Evolutionary conservation across 768 basidiomycete species (phyloP).

Genomic region (Mycena polygramma): DNA sequence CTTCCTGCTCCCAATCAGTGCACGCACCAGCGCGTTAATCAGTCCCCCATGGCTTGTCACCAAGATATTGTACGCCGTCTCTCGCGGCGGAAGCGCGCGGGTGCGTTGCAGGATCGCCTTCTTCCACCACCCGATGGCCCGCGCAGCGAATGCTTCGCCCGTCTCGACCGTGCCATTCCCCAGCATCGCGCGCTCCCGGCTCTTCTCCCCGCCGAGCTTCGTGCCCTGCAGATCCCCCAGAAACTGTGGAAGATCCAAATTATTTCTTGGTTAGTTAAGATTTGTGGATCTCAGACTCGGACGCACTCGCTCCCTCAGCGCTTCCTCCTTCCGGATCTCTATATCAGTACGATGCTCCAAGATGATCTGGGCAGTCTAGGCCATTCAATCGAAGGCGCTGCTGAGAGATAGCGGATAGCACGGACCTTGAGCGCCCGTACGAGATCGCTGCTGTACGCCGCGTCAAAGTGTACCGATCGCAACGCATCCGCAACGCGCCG

Average conservation of each 20-base stretch:
- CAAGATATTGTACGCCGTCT: slow-evolving; percentile 59
- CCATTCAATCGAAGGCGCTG: background rate
- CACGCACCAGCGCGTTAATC: slow-evolving; percentile 66
- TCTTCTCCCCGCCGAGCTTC: slow-evolving; percentile 27
- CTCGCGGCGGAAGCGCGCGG: slow-evolving; percentile 39
- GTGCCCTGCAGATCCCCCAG: slow-evolving; percentile 75
- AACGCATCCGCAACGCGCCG: slow-evolving; percentile 66
- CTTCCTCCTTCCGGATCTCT: slow-evolving; percentile 56
- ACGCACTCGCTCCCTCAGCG: slow-evolving; percentile 76
- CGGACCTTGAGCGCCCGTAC: slow-evolving; percentile 73
- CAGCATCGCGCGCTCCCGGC: slow-evolving; percentile 37
- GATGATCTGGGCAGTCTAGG: slow-evolving; percentile 77
- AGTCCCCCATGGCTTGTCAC: slow-evolving; percentile 77
- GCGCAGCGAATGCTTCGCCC: slow-evolving; percentile 54
- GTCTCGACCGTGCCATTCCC: slow-evolving; percentile 55
- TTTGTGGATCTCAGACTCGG: slow-evolving; percentile 15
- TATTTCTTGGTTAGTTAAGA: background rate
- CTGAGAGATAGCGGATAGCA: slow-evolving; percentile 19
- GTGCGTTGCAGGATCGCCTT: slow-evolving; percentile 52
- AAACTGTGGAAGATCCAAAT: slow-evolving; percentile 51
- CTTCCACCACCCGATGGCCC: slow-evolving; percentile 77
- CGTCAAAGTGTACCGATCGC: slow-evolving; percentile 65
- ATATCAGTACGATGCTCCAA: slow-evolving; percentile 65
- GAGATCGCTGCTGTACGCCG: slow-evolving; percentile 81
- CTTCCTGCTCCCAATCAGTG: slow-evolving; percentile 57